These are phyloP conservation scores for Capsicum baccatum DNA, from an alignment of 257 asterid genomes.

Conservation along the genomic window DNA sequence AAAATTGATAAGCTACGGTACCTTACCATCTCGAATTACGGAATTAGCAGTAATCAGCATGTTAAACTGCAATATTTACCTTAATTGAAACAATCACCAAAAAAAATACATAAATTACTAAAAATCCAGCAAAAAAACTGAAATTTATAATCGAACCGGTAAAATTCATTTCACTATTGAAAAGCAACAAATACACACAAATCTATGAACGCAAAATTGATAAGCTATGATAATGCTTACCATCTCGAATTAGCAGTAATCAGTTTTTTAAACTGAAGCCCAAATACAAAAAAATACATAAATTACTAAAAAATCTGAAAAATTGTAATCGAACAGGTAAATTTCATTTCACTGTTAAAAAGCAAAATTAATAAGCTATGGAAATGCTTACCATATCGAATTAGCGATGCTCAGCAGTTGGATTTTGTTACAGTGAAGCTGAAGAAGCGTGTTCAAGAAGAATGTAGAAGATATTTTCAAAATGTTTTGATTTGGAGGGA, in stretches of 20 bases:
- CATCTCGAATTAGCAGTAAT: conserved; percentile 13
- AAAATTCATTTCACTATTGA: not conserved
- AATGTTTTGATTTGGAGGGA: conserved; percentile 28
- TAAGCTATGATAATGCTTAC: conserved; percentile 18
- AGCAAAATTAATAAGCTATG: not conserved
- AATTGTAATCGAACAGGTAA: not conserved
- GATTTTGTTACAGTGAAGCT: not conserved
- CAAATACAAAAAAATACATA: not conserved
- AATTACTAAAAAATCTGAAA: not conserved
- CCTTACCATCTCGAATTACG: not conserved
- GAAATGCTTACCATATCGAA: conserved; percentile 28
- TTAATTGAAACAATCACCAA: not conserved
- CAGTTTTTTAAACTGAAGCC: no score
- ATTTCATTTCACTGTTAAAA: not conserved
- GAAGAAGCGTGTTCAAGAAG: conserved; percentile 24
- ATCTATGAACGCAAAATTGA: not conserved
- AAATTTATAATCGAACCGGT: not conserved
- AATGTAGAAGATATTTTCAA: conserved; percentile 2
- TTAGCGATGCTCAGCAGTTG: not conserved
- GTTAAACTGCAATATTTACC: not conserved
- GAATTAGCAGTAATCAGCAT: not conserved
- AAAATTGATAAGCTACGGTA: not conserved
- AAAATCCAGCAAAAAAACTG: not conserved
- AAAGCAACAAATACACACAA: not conserved
- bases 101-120: not conserved